Evolutionary conservation across 306 rosid species (phyloP), one percentile per base, ranked within the genome.

Genomic region (Malus fusca): DNA sequence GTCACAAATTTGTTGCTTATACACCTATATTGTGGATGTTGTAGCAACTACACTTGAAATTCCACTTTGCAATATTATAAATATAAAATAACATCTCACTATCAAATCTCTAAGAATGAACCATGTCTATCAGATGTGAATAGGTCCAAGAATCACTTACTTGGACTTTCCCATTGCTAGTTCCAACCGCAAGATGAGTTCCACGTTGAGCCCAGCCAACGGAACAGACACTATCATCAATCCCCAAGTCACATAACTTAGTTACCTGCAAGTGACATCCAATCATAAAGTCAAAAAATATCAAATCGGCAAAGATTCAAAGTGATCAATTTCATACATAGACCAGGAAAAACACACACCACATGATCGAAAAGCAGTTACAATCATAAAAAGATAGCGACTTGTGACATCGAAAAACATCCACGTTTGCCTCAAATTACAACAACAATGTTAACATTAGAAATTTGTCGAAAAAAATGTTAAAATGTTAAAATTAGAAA

Each of bases 161-260:
- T 90, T 96, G 99, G 35, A 96, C 97, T 87, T 88, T 88, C 19
- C 99, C 99, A 78, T 88, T 86, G 87, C 97, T 88, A 35, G 97
- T 91, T 77, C 99, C 99, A 75, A 96, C 99, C 66, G 98, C 92
- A 80, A 96, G 97, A 82, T 96, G 96, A 18, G 98, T 89, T 68
- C 98, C 97, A 4, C 97, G 93, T 77, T 92, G 98, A 77, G 98
- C 99, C 99, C 99, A 96, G 48, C 97, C 97, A 7, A 96, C 99
- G 1, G 98, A 96, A 81, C 99, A 96, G 62, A 92, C 97, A 59
- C 85, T 88, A n/a, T 92, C 99, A 28, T 96, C 98, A 37, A 76
- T 83, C 73, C 99, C 99, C 87, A 96, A 87, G 64, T 96, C 99
- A 61, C 99, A 96, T 77, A 96, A 86, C 81, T 92, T 96, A 79